A percentile compares a stretch with the other conserved stretches of the same genome.
phyloP scores from a whole-genome alignment of 441 rosid genomes.

The Pelargonium myrrhifolium region DNA sequence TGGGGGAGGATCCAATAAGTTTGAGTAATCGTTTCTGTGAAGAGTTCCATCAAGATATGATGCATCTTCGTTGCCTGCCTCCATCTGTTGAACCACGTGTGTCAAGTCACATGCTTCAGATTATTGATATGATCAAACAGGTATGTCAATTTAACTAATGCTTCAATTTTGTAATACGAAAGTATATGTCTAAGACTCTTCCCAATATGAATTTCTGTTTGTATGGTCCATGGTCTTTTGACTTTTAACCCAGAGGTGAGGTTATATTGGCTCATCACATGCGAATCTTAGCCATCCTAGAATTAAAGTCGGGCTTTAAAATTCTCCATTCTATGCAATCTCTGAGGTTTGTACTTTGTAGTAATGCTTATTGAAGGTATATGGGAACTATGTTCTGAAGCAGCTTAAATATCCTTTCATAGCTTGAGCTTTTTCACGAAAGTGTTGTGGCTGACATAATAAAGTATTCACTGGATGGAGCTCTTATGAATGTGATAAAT shows the following conservation, averaged over 20 bases:
- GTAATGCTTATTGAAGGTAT: not conserved
- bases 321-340: conserved; percentile 1
- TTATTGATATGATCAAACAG: conserved; percentile 60
- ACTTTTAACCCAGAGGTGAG: not conserved
- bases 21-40: conserved; percentile 60
- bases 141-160: conserved; percentile 23
- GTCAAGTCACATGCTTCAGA: conserved; percentile 68
- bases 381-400: not conserved
- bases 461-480: conserved; percentile 2
- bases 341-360: not conserved
- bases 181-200: not conserved
- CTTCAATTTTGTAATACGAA: not conserved
- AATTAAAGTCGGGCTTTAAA: not conserved
- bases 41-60: conserved; percentile 73
- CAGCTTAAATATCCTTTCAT: not conserved
- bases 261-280: not conserved
- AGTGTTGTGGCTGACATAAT: conserved; percentile 2
- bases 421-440: not conserved
- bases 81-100: conserved; percentile 87
- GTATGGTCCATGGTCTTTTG: not conserved
- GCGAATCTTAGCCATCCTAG: not conserved
- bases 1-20: conserved; percentile 46
- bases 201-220: not conserved
- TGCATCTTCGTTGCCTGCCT: conserved; percentile 59
- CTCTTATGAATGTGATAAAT: not conserved